A percentile compares a stretch with the other conserved stretches of the same genome.
phyloP scores from a whole-genome alignment of 192 early-diverging fungal genomes.

The Coemansia sp. region DNA sequence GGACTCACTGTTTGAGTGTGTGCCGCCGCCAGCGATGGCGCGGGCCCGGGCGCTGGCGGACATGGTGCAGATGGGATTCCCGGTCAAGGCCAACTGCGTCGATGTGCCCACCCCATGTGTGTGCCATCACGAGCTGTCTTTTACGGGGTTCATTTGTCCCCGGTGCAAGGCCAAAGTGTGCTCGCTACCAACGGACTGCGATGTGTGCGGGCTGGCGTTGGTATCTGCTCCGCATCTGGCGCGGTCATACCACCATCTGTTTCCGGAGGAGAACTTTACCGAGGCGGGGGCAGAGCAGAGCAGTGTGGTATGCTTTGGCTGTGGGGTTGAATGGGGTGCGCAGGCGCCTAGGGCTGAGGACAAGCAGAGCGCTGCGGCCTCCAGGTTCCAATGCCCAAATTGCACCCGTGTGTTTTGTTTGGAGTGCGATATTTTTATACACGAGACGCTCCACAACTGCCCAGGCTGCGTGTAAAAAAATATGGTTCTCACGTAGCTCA shows the following conservation, averaged over 20 bases:
- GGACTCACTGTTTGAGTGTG: slow-evolving; percentile 78
- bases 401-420: not conserved
- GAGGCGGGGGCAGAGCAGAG: slow-evolving; percentile 58
- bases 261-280: slow-evolving; percentile 82
- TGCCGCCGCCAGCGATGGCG: slow-evolving; percentile 84
- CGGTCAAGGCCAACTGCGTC: slow-evolving; percentile 36
- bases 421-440: not conserved
- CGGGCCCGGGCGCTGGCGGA: slow-evolving; percentile 53
- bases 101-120: slow-evolving; percentile 65
- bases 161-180: slow-evolving; percentile 80
- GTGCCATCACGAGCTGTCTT: slow-evolving; percentile 68
- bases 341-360: not conserved
- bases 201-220: slow-evolving; percentile 82
- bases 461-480: not conserved
- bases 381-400: not conserved
- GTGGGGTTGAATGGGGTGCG: slow-evolving; percentile 14
- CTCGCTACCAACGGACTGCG: slow-evolving; percentile 88
- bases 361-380: not conserved
- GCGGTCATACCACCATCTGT: slow-evolving; percentile 91
- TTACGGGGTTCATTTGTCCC: slow-evolving; percentile 83
- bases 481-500: not conserved
- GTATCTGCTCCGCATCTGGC: slow-evolving; percentile 90
- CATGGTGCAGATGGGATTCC: slow-evolving; percentile 94
- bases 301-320: slow-evolving; percentile 40
- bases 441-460: not conserved